Evolutionary conservation across 139 green algal genomes (phyloP).

Genomic region (Nannochloris sp.): DNA sequence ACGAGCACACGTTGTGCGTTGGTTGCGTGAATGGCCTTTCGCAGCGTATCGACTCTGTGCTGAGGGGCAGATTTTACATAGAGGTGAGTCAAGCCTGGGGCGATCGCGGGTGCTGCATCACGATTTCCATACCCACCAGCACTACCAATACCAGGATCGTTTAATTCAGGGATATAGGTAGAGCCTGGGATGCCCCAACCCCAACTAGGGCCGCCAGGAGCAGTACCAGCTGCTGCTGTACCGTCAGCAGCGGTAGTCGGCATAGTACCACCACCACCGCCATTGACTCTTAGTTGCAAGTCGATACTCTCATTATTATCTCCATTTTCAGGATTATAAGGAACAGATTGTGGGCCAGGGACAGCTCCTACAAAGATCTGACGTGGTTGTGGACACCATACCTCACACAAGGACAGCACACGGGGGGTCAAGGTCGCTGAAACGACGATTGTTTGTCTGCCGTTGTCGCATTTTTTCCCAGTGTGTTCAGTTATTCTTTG

Average conservation of each 20-base stretch:
- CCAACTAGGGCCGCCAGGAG: slow-evolving; percentile 23
- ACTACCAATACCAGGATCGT: slow-evolving; percentile 26
- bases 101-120: slow-evolving; percentile 46
- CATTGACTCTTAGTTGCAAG: too few species aligned
- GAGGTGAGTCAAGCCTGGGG: slow-evolving; percentile 56
- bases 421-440: slow-evolving; percentile 65
- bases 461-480: slow-evolving; percentile 41
- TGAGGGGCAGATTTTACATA: slow-evolving; percentile 37
- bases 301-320: too few species aligned
- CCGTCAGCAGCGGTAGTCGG: neutral
- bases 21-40: slow-evolving; percentile 73
- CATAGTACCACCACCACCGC: neutral
- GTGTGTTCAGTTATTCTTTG: slow-evolving; percentile 54
- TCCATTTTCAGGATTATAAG: too few species aligned
- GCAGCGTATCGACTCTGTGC: slow-evolving; percentile 75
- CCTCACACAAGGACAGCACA: slow-evolving; percentile 38
- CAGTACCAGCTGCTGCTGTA: neutral
- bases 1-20: slow-evolving; percentile 60
- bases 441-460: slow-evolving; percentile 68
- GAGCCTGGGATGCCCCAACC: slow-evolving; percentile 38
- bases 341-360: too few species aligned
- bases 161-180: slow-evolving; percentile 22
- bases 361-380: slow-evolving; percentile 42
- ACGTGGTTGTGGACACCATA: slow-evolving; percentile 50
- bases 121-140: slow-evolving; percentile 26